Base-by-base conservation (phyloP, 306 rosid genomes). In the Geum urbanum region DNA sequence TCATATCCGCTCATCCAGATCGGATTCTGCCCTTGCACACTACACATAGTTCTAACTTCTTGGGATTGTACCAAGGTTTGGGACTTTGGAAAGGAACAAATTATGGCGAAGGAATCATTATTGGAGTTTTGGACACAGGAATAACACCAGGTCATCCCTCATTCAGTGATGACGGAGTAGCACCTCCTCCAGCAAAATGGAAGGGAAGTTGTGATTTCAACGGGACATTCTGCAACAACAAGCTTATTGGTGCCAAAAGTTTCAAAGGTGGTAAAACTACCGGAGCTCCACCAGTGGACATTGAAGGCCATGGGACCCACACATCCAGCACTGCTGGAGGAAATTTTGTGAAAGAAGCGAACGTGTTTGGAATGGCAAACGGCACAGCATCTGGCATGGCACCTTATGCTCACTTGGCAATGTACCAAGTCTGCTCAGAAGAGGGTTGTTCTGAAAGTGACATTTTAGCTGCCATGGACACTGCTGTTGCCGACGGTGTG, bases 311-410 rank as follows among this genome's bases (percentile, higher is more conserved):
- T 7, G 96, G 98, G 14, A 86, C 96, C 0, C 96, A 92, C 84
- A 87, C 96, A 0, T 67, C 97, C 0, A 83, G 86, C 8, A 88
- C 85, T 0, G 96, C 95, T 0, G 96, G 83, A 0, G 96, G 96
- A 27, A 72, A 78, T 12, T 87, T 84, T 37, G 88, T 92, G 14
- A 15, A 52, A 0, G 7, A 66, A 0, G 89, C 89, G 0, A 73
- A 76, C 39, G 92, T 37, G 10, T 63, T 84, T 2, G 95, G 96
- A 64, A 80, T 83, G 53, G 98, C 96, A 46, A 70, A 79, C 5
- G 98, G 98, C 48, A 85, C 87, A 7, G 92, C 98, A 1, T 67
- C 63, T 18, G 98, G 98, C 44, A 82, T 85, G 69, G 98, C 98
- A 0, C 92, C 96, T 16, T 61, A 63, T 37, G 92, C 96, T 35